Percentiles rank a stretch among this genome's conserved stretches.
Conservation (phyloP, 495 filamentous ascomycete species). For the Talaromyces liani region DNA sequence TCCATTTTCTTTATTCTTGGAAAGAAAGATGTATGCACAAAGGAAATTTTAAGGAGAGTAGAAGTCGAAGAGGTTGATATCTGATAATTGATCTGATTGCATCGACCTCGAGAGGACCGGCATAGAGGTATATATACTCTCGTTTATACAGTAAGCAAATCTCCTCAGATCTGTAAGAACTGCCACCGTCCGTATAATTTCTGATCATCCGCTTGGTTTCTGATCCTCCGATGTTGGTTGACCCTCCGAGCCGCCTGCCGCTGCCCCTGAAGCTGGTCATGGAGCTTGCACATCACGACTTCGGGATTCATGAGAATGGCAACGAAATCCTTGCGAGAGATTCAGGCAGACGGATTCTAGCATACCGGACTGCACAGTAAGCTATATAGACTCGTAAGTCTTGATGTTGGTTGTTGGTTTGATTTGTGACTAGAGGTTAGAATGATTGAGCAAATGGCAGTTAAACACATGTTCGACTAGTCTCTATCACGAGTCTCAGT, state of each 20-base stretch:
- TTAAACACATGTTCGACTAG: background rate
- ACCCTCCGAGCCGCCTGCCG: background rate
- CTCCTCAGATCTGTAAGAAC: background rate
- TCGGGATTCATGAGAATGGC: background rate
- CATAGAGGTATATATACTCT: background rate
- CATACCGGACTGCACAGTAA: background rate
- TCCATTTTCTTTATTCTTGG: slow-evolving; percentile 14
- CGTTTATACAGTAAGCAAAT: background rate
- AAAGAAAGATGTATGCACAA: background rate
- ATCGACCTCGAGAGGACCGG: background rate
- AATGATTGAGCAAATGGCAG: background rate
- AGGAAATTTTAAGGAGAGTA: background rate
- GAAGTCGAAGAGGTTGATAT: background rate
- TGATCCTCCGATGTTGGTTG: background rate
- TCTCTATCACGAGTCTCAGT: background rate
- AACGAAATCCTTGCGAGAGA: background rate
- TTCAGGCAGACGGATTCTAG: background rate
- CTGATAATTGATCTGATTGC: background rate
- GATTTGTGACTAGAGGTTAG: background rate
- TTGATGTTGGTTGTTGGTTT: background rate
- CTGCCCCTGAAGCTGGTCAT: background rate
- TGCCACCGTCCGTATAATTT: background rate
- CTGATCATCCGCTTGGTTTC: background rate
- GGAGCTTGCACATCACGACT: background rate
- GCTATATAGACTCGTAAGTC: background rate